phyloP scores from a whole-genome alignment of 805 yeast species.

The Sungouiella thailandica region DNA sequence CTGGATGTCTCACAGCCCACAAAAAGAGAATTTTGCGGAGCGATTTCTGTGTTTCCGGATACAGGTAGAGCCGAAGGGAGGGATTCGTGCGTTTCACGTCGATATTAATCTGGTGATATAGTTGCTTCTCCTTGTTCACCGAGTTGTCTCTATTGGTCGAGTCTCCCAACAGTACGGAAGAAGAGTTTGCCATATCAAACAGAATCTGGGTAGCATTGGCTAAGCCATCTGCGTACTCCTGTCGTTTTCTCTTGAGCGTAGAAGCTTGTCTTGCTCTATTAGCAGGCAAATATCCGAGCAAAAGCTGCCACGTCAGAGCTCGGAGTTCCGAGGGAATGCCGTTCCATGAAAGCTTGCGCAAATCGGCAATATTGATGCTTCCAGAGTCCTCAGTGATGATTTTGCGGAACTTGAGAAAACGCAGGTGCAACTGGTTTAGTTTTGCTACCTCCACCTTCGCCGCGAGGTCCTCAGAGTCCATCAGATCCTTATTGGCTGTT shows the following conservation, averaged over 20 bases:
- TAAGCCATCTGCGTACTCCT: slow-evolving; percentile 78
- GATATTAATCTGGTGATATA: slow-evolving; percentile 94
- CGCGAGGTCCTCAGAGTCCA: slow-evolving; percentile 38
- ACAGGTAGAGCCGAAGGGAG: slow-evolving; percentile 65
- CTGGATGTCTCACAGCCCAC: slow-evolving; percentile 97
- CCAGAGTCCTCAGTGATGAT: slow-evolving; percentile 46
- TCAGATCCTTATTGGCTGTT: slow-evolving; percentile 26
- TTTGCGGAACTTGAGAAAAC: slow-evolving; percentile 59
- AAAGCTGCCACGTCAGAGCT: slow-evolving; percentile 82
- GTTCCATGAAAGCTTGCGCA: slow-evolving; percentile 85
- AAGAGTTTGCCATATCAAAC: slow-evolving; percentile 12
- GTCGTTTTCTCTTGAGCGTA: slow-evolving; percentile 72
- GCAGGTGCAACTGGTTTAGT: slow-evolving; percentile 53
- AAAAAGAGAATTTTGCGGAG: slow-evolving; percentile 77
- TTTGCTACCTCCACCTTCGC: slow-evolving; percentile 47
- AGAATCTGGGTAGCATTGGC: slow-evolving; percentile 45
- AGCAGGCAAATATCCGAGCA: slow-evolving; percentile 87
- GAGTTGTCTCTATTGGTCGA: slow-evolving; percentile 32
- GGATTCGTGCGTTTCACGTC: slow-evolving; percentile 96
- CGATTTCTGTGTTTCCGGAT: slow-evolving; percentile 66
- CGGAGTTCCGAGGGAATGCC: slow-evolving; percentile 83
- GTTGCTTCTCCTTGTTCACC: slow-evolving; percentile 50
- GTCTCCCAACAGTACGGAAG: slow-evolving; percentile 10
- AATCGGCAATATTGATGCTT: slow-evolving; percentile 57
- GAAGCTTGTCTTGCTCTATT: slow-evolving; percentile 70